Evolutionary conservation across 352 stramenopile species (phyloP).

Genomic region (Elongisporangium undulatum): DNA sequence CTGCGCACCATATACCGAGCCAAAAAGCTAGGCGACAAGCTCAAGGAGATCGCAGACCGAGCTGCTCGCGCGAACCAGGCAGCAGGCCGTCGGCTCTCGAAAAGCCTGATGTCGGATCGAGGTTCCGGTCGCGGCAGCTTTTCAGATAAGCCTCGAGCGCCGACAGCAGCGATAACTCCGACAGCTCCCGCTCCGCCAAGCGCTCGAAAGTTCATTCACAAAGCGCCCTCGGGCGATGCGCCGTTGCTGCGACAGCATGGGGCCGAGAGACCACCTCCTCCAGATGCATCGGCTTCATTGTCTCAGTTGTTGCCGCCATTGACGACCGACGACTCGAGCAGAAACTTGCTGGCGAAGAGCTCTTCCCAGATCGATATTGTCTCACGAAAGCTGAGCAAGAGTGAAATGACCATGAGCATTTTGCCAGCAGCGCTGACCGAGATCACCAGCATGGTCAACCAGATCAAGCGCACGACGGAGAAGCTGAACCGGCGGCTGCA

Average conservation of each 20-base stretch:
- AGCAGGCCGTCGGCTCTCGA: slow-evolving; percentile 20
- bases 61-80: slow-evolving; percentile 20
- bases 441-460: slow-evolving; percentile 62
- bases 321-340: slow-evolving; percentile 3
- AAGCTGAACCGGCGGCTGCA: slow-evolving; percentile 45
- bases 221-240: not conserved
- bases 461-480: slow-evolving; percentile 68
- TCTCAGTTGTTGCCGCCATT: slow-evolving; percentile 5
- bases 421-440: slow-evolving; percentile 55
- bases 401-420: slow-evolving; percentile 44
- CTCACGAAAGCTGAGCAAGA: slow-evolving; percentile 47
- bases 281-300: not conserved
- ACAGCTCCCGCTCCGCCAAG: not conserved
- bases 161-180: not conserved
- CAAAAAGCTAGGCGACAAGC: slow-evolving; percentile 76
- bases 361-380: slow-evolving; percentile 40
- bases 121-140: not conserved
- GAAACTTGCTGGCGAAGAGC: slow-evolving; percentile 4
- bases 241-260: not conserved
- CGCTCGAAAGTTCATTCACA: not conserved
- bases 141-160: not conserved
- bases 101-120: slow-evolving; percentile 4
- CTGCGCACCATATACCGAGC: slow-evolving; percentile 71
- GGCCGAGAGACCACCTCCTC: not conserved
- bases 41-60: slow-evolving; percentile 78